Conservation (phyloP, 768 basidiomycete genomes). For the Boletus eberwhitei region DNA sequence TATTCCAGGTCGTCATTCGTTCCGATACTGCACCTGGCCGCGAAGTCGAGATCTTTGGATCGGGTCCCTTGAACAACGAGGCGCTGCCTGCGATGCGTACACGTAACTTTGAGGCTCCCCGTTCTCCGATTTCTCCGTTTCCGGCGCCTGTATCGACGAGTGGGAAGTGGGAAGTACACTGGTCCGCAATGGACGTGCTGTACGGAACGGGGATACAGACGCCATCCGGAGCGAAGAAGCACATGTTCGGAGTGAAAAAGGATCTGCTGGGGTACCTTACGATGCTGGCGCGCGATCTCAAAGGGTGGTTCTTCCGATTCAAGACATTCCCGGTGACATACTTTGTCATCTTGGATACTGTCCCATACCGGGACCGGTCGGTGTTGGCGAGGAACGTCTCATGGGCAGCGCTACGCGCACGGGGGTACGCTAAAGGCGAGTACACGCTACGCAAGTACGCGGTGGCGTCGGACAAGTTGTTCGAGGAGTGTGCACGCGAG, state of each 20-base stretch:
- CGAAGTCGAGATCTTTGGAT: conserved; percentile 26
- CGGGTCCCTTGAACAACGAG: conserved; percentile 4
- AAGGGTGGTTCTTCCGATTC: conserved; percentile 28
- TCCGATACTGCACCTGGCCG: conserved; percentile 27
- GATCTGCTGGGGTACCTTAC: conserved; percentile 11
- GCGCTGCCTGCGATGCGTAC: conserved; percentile 7
- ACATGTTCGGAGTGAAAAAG: background rate
- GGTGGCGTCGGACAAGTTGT: conserved; percentile 15
- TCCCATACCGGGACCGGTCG: background rate
- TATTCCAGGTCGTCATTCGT: conserved; percentile 26
- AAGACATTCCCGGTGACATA: conserved; percentile 33
- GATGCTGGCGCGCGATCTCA: background rate
- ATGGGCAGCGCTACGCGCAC: conserved; percentile 11
- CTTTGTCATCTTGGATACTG: conserved; percentile 25
- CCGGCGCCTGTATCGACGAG: background rate
- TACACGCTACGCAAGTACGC: conserved; percentile 15
- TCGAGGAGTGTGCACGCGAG: conserved; percentile 14
- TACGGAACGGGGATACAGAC: background rate
- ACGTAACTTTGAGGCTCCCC: conserved; percentile 24
- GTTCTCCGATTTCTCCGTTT: background rate
- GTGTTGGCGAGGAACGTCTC: conserved; percentile 2
- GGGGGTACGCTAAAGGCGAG: conserved; percentile 23
- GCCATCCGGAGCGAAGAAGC: too few relatives aligned
- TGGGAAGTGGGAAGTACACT: conserved; percentile 9
- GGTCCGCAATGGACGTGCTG: conserved; percentile 21